Evolutionary conservation across 495 filamentous ascomycete genomes (phyloP).

Genomic region (Annulohypoxylon stygium): DNA sequence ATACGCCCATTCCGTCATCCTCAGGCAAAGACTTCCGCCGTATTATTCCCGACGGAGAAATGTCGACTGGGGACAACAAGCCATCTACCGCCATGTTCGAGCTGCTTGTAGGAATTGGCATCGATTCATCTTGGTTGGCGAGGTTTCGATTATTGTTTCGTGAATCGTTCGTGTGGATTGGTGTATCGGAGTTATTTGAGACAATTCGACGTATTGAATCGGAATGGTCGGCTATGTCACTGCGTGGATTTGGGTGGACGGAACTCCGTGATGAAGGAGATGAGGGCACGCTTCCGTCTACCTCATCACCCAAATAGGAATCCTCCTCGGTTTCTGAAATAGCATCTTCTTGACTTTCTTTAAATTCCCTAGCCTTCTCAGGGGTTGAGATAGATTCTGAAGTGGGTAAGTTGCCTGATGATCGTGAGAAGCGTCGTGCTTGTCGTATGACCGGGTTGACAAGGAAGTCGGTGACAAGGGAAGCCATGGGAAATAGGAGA

Average conservation of each 20-base stretch:
- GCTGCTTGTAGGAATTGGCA: constrained; percentile 19
- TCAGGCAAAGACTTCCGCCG: constrained; percentile 72
- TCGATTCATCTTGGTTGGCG: constrained; percentile 13
- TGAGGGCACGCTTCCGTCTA: constrained; percentile 40
- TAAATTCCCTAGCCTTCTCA: constrained; percentile 19
- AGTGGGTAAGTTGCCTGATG: constrained; percentile 53
- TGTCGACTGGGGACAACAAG: constrained; percentile 11
- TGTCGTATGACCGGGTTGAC: constrained; percentile 83
- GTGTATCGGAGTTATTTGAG: constrained; percentile 16
- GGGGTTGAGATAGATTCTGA: constrained; percentile 44
- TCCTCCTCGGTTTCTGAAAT: constrained; percentile 52
- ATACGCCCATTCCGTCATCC: constrained; percentile 88
- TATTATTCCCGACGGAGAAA: constrained; percentile 15
- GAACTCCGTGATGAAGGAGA: constrained; percentile 45
- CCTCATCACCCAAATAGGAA: constrained; percentile 37
- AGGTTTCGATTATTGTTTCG: constrained; percentile 21
- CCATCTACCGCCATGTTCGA: constrained; percentile 17
- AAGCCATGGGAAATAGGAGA: constrained; percentile 70
- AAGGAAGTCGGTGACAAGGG: constrained; percentile 78
- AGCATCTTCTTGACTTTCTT: constrained; percentile 44
- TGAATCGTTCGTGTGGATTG: constrained; percentile 24
- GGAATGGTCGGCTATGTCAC: constrained; percentile 22
- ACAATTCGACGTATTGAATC: constrained; percentile 13
- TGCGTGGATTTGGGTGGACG: constrained; percentile 39
- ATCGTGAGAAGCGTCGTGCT: constrained; percentile 69